Conservation (phyloP, 345 rosid species). For the Salix purpurea region DNA sequence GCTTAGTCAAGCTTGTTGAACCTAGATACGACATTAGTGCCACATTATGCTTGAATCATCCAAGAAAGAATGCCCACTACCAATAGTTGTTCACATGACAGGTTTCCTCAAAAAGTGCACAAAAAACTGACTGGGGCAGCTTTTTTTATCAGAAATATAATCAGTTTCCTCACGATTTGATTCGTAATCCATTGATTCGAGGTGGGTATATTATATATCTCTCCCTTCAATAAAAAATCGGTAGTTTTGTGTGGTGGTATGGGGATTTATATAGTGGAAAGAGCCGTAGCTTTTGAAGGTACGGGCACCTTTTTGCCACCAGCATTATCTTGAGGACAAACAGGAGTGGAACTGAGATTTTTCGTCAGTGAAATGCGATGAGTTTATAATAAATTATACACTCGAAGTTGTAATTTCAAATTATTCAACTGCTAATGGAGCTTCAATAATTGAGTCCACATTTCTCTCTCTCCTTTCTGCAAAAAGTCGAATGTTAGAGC, state of each 20-base stretch:
- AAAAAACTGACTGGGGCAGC: not conserved
- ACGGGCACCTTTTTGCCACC: not conserved
- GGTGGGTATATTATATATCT: not conserved
- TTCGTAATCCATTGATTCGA: not conserved
- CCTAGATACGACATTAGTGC: not conserved
- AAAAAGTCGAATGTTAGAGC: not conserved
- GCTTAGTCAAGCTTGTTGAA: not conserved
- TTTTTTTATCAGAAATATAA: not conserved
- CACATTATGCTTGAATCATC: not conserved
- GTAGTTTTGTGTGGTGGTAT: not conserved
- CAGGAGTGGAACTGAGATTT: not conserved
- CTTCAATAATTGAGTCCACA: not conserved
- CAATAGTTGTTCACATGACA: not conserved
- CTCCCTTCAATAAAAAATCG: not conserved
- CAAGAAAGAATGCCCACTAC: not conserved
- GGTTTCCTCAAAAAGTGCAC: conserved; percentile 5
- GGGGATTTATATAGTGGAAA: not conserved
- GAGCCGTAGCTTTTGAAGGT: conserved; percentile 9
- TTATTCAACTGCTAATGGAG: not conserved
- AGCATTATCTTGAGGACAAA: not conserved
- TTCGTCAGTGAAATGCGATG: not conserved
- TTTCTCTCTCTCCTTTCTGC: not conserved
- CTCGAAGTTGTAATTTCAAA: not conserved
- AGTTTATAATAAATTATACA: not conserved
- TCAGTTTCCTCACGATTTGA: not conserved